A percentile compares a stretch with the other conserved stretches of the same genome.
phyloP scores from a whole-genome alignment of 163 green algal species.

The Volvox carteri region DNA sequence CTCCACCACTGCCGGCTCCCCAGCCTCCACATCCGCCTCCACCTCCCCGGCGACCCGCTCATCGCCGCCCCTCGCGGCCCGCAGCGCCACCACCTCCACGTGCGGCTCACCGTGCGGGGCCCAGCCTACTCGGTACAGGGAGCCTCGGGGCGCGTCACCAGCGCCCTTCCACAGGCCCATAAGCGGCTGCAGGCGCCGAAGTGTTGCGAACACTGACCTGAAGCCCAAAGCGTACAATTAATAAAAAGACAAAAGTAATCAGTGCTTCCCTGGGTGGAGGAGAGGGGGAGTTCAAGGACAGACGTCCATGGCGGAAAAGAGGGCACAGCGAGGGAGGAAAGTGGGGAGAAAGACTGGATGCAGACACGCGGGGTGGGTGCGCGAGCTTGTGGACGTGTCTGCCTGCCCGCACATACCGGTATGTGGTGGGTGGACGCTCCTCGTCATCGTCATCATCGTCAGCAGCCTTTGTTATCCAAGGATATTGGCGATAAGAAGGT shows the following conservation, averaged over 20 bases:
- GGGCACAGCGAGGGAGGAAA: no score
- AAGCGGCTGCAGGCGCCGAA: slow-evolving; percentile 34
- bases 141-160: slow-evolving; percentile 38
- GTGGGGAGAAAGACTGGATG: no score
- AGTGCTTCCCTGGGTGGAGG: no score
- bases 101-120: not conserved
- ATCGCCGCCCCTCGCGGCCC: not conserved
- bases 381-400: no score
- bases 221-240: no score
- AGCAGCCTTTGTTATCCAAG: no score
- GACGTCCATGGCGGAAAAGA: no score
- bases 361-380: no score
- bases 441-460: slow-evolving; percentile 19
- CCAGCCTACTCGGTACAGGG: slow-evolving; percentile 43
- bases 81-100: slow-evolving; percentile 49
- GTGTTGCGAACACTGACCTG: slow-evolving; percentile 22
- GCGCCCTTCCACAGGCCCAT: slow-evolving; percentile 52
- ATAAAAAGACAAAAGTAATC: no score
- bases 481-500: not conserved
- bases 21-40: not conserved
- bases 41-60: not conserved
- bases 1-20: not conserved
- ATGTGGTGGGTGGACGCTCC: not conserved
- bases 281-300: no score
- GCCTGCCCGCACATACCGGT: not conserved